A percentile compares a stretch with the other conserved stretches of the same genome.
Conservation (phyloP, 805 yeast species). For the Candida nonsorbophila region DNA sequence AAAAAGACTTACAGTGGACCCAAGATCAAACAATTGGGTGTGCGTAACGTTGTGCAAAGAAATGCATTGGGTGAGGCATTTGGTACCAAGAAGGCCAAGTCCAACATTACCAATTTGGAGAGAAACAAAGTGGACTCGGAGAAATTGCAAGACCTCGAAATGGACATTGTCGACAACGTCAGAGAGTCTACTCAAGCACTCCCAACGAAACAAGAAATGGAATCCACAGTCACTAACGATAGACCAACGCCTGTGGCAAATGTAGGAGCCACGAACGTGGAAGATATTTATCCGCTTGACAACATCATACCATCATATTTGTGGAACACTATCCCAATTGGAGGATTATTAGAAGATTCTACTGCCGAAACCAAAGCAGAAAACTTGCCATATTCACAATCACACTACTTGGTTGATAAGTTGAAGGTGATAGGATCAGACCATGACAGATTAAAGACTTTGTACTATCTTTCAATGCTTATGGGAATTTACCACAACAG, state of each 20-base stretch:
- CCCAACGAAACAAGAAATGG: constrained; percentile 67
- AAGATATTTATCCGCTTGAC: constrained; percentile 73
- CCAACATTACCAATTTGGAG: constrained; percentile 75
- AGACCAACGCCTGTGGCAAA: constrained; percentile 82
- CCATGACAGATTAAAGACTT: constrained; percentile 55
- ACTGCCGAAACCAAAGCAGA: constrained; percentile 45
- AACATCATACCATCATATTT: constrained; percentile 68
- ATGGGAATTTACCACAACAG: constrained; percentile 76
- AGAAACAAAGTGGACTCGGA: constrained; percentile 85
- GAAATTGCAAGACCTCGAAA: constrained; percentile 65
- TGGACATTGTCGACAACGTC: constrained; percentile 79
- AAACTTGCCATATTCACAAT: constrained; percentile 56
- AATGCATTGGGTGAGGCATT: constrained; percentile 90
- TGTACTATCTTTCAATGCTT: constrained; percentile 77
- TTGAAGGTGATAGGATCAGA: constrained; percentile 27
- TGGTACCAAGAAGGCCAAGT: constrained; percentile 95
- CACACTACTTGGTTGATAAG: constrained; percentile 50
- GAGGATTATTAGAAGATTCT: constrained; percentile 52
- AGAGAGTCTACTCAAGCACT: constrained; percentile 61
- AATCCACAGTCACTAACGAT: constrained; percentile 50
- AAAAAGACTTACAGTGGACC: constrained; percentile 59
- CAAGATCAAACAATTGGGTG: constrained; percentile 51
- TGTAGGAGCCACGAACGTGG: constrained; percentile 74
- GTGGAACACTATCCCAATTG: constrained; percentile 58
- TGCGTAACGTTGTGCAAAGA: constrained; percentile 55